Evolutionary conservation across 495 filamentous ascomycete genomes (phyloP), one percentile per base, ranked within the genome.

Genomic region (Xylaria telfairii): DNA sequence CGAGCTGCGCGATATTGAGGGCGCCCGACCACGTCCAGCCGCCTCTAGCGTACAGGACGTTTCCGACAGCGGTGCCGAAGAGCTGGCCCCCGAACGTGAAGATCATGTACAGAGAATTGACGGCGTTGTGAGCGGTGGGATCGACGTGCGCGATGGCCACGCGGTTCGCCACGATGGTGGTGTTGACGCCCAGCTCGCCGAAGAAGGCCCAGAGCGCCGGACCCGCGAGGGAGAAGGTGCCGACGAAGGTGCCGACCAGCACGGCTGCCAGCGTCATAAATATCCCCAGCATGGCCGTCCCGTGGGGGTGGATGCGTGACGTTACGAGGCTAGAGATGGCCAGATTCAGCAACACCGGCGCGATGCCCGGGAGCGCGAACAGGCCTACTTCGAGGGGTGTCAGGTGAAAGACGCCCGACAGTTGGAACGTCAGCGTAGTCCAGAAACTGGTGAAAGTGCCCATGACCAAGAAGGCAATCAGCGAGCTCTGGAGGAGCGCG

Each of bases 341-440:
- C 0, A 91, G 90, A 0, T 85, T 87, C 19, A 90, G 78, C 47
- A 83, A 73, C 81, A 92, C 90, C 17, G 85, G 85, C 0, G 83
- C 83, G 13, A 93, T 87, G 19, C 91, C 91, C 54, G 91, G 88
- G 10, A 94, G 80, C 0, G 90, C 88, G 75, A 93, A 93, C 13
- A 94, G 81, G 0, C 92, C 92, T 60, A 93, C 92, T 0, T 78
- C 81, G 4, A 91, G 75, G 4, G 91, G 85, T 9, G 81, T 76
- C 71, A 90, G 90, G 67, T 85, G 75, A 79, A 92, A 93, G 0
- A 91, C 90, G 4, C 78, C 72, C 0, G 83, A 84, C 7, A 96
- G 85, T 26, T 95, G 86, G 78, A 96, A 96, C 0, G 92, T 93
- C 21, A 95, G 81, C 0, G 93, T 95, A 3, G 93, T 96, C 93